Conservation (phyloP, 1,284 basidiomycete species). For the Athelia sp. region DNA sequence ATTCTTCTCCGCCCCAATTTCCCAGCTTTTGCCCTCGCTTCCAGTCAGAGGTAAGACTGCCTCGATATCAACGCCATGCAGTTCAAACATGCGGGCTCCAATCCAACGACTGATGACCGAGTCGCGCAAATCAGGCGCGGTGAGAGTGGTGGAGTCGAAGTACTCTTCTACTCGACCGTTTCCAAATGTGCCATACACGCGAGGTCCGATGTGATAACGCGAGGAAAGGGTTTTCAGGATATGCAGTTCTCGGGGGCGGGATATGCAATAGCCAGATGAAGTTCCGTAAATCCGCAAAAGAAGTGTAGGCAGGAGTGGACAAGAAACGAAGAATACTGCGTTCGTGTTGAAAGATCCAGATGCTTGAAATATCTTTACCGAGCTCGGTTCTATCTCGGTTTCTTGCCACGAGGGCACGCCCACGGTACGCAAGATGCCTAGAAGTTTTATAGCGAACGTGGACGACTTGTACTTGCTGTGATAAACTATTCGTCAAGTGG, state of each 20-base stretch:
- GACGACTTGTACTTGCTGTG: constrained; percentile 65
- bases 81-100: constrained; percentile 86
- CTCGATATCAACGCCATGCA: constrained; percentile 84
- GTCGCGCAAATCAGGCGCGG: constrained; percentile 71
- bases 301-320: no score
- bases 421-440: constrained; percentile 50
- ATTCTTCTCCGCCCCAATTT: constrained; percentile 57
- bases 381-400: constrained; percentile 37
- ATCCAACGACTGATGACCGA: constrained; percentile 77
- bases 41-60: constrained; percentile 44
- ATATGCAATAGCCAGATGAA: constrained; percentile 82
- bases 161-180: constrained; percentile 94
- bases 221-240: constrained; percentile 86
- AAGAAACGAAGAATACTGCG: no score
- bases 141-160: constrained; percentile 82
- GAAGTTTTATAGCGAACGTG: constrained; percentile 52
- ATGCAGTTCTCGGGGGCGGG: constrained; percentile 78
- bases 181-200: no score
- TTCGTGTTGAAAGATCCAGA: no score
- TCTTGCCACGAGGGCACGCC: constrained; percentile 55
- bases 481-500: constrained; percentile 30
- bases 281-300: no score
- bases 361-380: no score
- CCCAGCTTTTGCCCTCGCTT: constrained; percentile 46
- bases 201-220: constrained; percentile 89